Percentiles rank a stretch among this genome's conserved stretches.
phyloP scores from a whole-genome alignment of 495 filamentous ascomycete genomes.

The Penicillium cinerascens region DNA sequence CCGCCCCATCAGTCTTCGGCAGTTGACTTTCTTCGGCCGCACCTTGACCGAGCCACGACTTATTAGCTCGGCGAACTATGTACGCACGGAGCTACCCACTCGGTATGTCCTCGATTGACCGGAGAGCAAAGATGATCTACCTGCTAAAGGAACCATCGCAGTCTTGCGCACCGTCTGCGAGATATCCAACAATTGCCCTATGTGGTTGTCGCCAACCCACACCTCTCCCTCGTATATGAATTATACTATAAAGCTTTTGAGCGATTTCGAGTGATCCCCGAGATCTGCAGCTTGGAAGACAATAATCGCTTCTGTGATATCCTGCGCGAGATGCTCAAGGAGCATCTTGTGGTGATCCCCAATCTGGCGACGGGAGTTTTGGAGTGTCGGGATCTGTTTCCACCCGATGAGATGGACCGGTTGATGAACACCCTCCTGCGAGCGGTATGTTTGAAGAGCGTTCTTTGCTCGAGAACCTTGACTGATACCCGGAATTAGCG shows the following conservation, averaged over 20 bases:
- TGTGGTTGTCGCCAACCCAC: slow-evolving; percentile 90
- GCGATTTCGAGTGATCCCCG: slow-evolving; percentile 72
- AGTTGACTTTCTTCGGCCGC: slow-evolving; percentile 91
- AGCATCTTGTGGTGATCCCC: slow-evolving; percentile 91
- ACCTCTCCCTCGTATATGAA: slow-evolving; percentile 93
- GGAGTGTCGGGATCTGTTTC: slow-evolving; percentile 77
- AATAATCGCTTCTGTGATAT: slow-evolving; percentile 87
- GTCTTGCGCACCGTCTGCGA: slow-evolving; percentile 87
- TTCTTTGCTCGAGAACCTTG: background rate
- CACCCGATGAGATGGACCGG: slow-evolving; percentile 72
- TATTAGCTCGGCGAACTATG: slow-evolving; percentile 93
- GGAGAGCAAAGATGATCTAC: background rate
- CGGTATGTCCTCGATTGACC: slow-evolving; percentile 46
- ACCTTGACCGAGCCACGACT: slow-evolving; percentile 86
- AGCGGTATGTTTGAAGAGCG: slow-evolving; percentile 60
- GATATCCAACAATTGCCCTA: slow-evolving; percentile 98
- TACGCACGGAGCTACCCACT: slow-evolving; percentile 91
- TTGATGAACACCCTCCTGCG: slow-evolving; percentile 94
- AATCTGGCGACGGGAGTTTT: slow-evolving; percentile 90
- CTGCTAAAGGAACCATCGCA: slow-evolving; percentile 23
- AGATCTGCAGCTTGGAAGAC: slow-evolving; percentile 81
- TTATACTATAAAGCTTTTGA: slow-evolving; percentile 97
- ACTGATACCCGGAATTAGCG: slow-evolving; percentile 47
- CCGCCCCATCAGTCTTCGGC: slow-evolving; percentile 81
- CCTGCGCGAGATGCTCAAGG: slow-evolving; percentile 72